Conservation (phyloP, 345 rosid species). For the Durio zibethinus region DNA sequence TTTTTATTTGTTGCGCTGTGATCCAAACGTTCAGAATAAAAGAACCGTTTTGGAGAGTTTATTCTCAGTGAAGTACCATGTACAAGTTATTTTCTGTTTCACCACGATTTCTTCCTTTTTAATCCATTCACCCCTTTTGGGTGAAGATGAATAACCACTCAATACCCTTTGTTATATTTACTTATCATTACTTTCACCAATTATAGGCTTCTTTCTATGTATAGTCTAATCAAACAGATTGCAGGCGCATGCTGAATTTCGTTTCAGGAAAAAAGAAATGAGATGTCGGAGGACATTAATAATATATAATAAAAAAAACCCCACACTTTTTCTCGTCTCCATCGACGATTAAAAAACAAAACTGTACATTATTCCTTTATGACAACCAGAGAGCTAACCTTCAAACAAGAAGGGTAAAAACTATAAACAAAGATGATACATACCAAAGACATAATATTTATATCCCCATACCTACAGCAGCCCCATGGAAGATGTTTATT, state of each 20-base stretch:
- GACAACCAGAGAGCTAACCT: conserved; percentile 13
- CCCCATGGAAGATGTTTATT: background rate
- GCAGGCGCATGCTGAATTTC: too few species aligned
- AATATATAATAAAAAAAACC: background rate
- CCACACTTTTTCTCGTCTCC: conserved; percentile 13
- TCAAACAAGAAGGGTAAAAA: background rate
- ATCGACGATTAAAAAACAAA: conserved; percentile 16
- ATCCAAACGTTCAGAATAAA: background rate
- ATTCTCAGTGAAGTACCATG: too few species aligned
- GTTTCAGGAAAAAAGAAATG: background rate
- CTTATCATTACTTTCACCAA: too few species aligned
- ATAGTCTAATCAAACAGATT: too few species aligned
- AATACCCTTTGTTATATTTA: too few species aligned
- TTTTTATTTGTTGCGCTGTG: background rate
- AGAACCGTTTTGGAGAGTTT: too few species aligned
- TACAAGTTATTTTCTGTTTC: too few species aligned
- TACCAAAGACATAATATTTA: background rate
- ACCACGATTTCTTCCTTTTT: too few species aligned
- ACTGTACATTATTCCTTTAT: conserved; percentile 49
- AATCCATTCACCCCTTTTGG: background rate
- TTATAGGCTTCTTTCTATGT: too few species aligned
- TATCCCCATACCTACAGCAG: conserved; percentile 9
- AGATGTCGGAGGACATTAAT: background rate
- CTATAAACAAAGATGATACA: conserved; percentile 19
- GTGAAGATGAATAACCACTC: too few species aligned